A percentile compares a stretch with the other conserved stretches of the same genome.
Evolutionary conservation across 805 yeast species (phyloP).

Genomic region (Starmera quercuum): DNA sequence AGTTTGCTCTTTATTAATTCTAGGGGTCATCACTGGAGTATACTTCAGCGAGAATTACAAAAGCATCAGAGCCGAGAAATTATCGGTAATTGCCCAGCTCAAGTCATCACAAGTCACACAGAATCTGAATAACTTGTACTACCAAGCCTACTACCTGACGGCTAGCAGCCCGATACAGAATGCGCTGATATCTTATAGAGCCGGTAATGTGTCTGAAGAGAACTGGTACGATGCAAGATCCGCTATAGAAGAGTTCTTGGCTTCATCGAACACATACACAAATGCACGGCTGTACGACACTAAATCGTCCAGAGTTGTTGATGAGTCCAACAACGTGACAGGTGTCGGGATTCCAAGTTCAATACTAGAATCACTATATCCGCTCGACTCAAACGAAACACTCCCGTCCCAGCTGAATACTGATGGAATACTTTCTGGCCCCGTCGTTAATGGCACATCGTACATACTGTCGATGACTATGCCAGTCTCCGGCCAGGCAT

Average conservation of each 20-base stretch:
- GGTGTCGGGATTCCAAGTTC: constrained; percentile 23
- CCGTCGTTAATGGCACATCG: constrained; percentile 37
- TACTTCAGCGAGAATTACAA: constrained; percentile 62
- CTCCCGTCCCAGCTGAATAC: constrained; percentile 35
- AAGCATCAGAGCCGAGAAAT: constrained; percentile 56
- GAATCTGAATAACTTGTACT: constrained; percentile 51
- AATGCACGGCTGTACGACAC: constrained; percentile 65
- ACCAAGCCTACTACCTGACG: constrained; percentile 61
- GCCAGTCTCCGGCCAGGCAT: constrained; percentile 68
- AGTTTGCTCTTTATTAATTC: constrained; percentile 56
- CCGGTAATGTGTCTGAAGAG: constrained; percentile 58
- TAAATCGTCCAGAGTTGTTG: constrained; percentile 38
- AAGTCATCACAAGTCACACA: constrained; percentile 77
- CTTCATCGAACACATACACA: constrained; percentile 55
- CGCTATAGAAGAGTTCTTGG: constrained; percentile 52
- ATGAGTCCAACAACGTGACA: constrained; percentile 33
- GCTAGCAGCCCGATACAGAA: constrained; percentile 51
- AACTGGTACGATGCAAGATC: constrained; percentile 39
- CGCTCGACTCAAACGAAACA: constrained; percentile 39
- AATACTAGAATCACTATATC: constrained; percentile 34
- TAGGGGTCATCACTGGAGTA: constrained; percentile 71
- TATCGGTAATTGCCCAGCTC: constrained; percentile 71
- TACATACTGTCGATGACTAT: constrained; percentile 69
- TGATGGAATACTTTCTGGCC: constrained; percentile 58
- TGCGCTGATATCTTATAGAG: constrained; percentile 55